These are phyloP conservation scores for Nissolia schottii DNA, from an alignment of 306 rosid species.

Conservation along the genomic window DNA sequence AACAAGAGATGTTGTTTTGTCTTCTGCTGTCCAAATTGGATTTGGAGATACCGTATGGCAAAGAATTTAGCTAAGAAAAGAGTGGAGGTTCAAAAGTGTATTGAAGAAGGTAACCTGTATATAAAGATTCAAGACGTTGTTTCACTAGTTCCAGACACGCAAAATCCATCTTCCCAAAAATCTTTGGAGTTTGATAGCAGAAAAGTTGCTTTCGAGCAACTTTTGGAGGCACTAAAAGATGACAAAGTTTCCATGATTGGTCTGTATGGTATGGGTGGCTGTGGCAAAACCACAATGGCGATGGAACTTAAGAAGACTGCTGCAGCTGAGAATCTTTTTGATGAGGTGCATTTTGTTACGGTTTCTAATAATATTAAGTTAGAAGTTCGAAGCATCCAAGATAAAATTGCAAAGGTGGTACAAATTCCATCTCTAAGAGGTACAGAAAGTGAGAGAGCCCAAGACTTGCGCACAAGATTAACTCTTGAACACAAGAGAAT, in stretches of 20 bases:
- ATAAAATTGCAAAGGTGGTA: not conserved
- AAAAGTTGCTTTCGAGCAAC: not conserved
- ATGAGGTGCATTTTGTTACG: not conserved
- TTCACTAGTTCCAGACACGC: not conserved
- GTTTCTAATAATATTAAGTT: not conserved
- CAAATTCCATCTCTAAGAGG: not conserved
- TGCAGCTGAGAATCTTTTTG: not conserved
- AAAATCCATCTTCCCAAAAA: not conserved
- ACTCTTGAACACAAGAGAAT: not conserved
- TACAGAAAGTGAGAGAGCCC: not conserved
- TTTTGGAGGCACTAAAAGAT: not conserved
- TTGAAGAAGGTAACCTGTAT: not conserved
- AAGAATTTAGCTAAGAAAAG: not conserved
- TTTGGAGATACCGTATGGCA: not conserved
- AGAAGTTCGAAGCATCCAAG: not conserved
- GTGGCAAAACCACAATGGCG: constrained; percentile 19
- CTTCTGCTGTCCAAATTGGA: constrained; percentile 3
- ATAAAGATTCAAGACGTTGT: not conserved
- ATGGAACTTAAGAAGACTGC: not conserved
- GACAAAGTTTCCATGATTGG: not conserved
- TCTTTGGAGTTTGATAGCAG: not conserved
- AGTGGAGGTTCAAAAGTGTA: not conserved
- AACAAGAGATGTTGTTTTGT: not conserved
- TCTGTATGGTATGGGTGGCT: constrained; percentile 13
- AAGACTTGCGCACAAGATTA: not conserved